Conservation (phyloP, 345 rosid genomes). For the Camelina sativa region DNA sequence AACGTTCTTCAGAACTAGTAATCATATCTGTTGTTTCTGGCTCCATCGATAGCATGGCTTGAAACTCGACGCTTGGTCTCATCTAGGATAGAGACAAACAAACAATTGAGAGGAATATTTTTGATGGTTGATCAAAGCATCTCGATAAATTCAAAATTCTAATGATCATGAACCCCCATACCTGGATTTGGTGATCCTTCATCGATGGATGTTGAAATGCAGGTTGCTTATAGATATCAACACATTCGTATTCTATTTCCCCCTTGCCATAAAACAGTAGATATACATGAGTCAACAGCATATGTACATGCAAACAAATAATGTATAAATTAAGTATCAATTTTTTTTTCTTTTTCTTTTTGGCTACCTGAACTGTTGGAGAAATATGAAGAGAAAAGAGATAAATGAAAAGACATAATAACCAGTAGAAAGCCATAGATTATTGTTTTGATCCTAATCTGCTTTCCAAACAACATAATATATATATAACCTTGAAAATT, state of each 20-base stretch:
- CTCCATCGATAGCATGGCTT: constrained; percentile 15
- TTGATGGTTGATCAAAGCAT: too few species aligned
- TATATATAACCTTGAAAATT: neutral
- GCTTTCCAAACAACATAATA: neutral
- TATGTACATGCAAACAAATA: neutral
- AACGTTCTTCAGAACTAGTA: constrained; percentile 1
- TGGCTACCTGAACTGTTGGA: constrained; percentile 20
- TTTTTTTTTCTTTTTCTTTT: too few species aligned
- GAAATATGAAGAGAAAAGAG: neutral
- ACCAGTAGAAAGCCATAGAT: constrained; percentile 6
- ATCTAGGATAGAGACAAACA: neutral
- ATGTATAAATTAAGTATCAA: neutral
- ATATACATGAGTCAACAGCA: neutral
- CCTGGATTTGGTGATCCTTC: constrained; percentile 31
- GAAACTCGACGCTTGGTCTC: constrained; percentile 32
- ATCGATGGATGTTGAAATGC: constrained; percentile 29
- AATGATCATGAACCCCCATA: neutral
- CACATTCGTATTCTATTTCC: constrained; percentile 28
- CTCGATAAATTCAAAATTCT: neutral
- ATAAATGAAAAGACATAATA: neutral
- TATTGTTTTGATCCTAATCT: constrained; percentile 1
- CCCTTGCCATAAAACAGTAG: constrained; percentile 11
- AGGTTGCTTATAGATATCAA: constrained; percentile 27
- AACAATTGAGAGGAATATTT: neutral
- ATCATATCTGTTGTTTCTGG: neutral